Evolutionary conservation across 1,139 yeast genomes (phyloP).

Genomic region (Lodderomyces jiufengensis): DNA sequence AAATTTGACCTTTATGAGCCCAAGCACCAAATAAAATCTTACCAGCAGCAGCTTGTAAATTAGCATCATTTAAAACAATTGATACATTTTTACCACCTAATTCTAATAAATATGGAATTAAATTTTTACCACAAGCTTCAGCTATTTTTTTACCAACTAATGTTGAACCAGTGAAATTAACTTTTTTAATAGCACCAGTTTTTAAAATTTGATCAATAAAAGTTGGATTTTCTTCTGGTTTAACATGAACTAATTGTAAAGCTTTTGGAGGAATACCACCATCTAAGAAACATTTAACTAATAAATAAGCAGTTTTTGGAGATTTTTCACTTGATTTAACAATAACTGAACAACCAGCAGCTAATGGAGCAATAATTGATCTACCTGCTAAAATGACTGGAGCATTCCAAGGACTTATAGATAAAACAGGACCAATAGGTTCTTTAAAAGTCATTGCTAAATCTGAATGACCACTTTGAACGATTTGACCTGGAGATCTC

Average conservation of each 20-base stretch:
- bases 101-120: constrained; percentile 39
- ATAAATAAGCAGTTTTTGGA: constrained; percentile 26
- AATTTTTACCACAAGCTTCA: constrained; percentile 26
- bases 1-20: constrained; percentile 45
- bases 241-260: constrained; percentile 32
- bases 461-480: constrained; percentile 19
- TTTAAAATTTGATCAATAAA: constrained; percentile 26
- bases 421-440: constrained; percentile 44
- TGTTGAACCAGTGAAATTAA: constrained; percentile 47
- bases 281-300: constrained; percentile 29
- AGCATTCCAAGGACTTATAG: constrained; percentile 50
- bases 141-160: constrained; percentile 34
- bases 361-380: constrained; percentile 40
- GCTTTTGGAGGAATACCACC: constrained; percentile 39
- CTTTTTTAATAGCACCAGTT: constrained; percentile 25
- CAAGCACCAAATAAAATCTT: constrained; percentile 29
- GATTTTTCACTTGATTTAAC: constrained; percentile 38
- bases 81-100: constrained; percentile 43
- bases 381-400: constrained; percentile 40
- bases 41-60: constrained; percentile 30
- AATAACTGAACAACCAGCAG: constrained; percentile 51
- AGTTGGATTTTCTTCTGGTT: constrained; percentile 22
- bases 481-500: constrained; percentile 22
- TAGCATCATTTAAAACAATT: constrained; percentile 32
- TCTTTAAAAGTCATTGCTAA: constrained; percentile 30